Evolutionary conservation across 257 asterid species (phyloP).

Genomic region (Cordia subcordata): DNA sequence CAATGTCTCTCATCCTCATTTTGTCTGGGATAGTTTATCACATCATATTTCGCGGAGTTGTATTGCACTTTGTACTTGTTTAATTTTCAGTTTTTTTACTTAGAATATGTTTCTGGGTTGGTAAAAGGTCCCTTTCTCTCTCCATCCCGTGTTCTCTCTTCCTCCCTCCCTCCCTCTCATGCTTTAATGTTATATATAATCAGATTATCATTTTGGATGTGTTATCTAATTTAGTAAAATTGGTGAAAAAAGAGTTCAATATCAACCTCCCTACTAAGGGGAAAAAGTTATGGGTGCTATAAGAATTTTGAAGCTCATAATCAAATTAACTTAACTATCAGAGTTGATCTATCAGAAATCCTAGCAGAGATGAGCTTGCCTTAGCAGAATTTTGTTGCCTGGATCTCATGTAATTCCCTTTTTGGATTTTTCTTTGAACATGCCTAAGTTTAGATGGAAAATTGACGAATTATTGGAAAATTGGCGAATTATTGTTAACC

Average conservation of each 20-base stretch:
- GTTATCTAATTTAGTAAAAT: not conserved
- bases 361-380: not conserved
- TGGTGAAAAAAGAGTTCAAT: not conserved
- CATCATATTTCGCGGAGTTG: not conserved
- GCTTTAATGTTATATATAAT: not conserved
- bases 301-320: not conserved
- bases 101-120: not conserved
- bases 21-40: not conserved
- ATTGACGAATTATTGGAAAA: no score
- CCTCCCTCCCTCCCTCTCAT: not conserved
- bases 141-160: not conserved
- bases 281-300: not conserved
- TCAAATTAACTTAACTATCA: not conserved
- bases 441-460: no score
- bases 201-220: not conserved
- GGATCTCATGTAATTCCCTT: not conserved
- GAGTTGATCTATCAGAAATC: not conserved
- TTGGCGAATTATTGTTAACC: no score
- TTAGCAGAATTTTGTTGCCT: not conserved
- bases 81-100: not conserved
- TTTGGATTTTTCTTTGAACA: no score
- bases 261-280: not conserved
- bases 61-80: not conserved
- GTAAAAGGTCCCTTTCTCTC: not conserved
- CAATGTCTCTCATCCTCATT: slow-evolving; percentile 21